Base-by-base conservation (phyloP, 139 green algal species). In the Micromonas pusilla region DNA sequence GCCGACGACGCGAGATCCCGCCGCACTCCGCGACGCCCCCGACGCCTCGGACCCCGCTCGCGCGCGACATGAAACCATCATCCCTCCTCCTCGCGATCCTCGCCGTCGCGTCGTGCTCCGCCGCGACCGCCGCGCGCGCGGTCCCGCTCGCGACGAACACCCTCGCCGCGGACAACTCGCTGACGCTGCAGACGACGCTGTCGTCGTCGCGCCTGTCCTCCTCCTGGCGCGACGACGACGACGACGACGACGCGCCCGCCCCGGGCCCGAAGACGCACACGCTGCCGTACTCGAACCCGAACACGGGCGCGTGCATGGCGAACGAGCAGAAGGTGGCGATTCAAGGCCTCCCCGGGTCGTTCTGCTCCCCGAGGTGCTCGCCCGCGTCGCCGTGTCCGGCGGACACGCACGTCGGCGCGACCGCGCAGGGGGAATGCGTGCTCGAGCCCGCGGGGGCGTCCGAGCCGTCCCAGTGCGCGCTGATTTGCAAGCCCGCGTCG, bases 291-390 rank as follows among this genome's bases (percentile, higher is more conserved):
- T 34, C 34, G 37, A 39, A 75, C 33, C 68, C 68, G 37, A 36
- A 4, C 26, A 75, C 36, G 21, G 68, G 37, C 2, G 1, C 20
- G 23, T 75, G 68, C 68, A 25, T 64, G 3, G 23, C 68, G 68
- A 20, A 26, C 68, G 68, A 75, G 68, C 21, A 63, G 68, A 62
- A 63, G 37, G 68, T 75, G 36, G n/a, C 52, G 25, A 75, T 75
- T 34, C 68, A 75, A 33, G 68, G 68, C n/a, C 30, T 75, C 3
- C 19, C 36, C 19, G 68, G 68, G 13, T 30, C n/a, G 20, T 75
- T 75, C 26, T 75, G 68, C 37, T 64, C 37, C 1, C 68, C 68
- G 5, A 31, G 20, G 36, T 75, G 68, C 30, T 60, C 37, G 37
- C 19, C 25, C 34, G 26, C 37, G 37, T 9, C 13, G 21, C 68